phyloP scores from a whole-genome alignment of 768 basidiomycete species.

The Rossbeevera mucosa region DNA sequence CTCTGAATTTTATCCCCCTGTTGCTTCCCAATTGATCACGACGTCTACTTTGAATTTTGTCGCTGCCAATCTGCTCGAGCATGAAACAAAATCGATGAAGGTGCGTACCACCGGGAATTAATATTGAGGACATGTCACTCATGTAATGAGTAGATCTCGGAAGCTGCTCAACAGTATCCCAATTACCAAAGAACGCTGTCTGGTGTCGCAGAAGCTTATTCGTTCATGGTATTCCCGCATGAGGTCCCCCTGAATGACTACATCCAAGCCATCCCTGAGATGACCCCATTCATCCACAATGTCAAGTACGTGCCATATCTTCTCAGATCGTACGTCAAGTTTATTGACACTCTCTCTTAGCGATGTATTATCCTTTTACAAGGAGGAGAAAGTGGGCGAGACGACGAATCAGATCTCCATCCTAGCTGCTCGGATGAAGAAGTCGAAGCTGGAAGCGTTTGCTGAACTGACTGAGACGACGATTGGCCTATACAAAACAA shows the following conservation, averaged over 20 bases:
- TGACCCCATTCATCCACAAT: background rate
- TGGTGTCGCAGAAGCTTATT: constrained; percentile 5
- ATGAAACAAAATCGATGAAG: background rate
- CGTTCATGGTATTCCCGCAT: background rate
- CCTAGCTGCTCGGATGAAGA: background rate
- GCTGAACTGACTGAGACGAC: background rate
- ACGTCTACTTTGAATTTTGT: background rate
- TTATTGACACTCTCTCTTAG: background rate
- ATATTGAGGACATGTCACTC: background rate
- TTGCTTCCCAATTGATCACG: background rate
- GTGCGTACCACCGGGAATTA: background rate
- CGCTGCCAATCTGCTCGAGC: background rate
- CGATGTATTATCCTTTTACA: background rate
- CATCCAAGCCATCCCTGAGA: background rate
- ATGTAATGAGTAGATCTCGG: background rate
- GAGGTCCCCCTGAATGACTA: background rate
- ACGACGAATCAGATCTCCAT: background rate
- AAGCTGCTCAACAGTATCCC: background rate
- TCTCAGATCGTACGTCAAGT: background rate
- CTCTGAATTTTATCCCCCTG: background rate
- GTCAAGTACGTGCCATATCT: background rate
- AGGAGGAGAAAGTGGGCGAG: background rate
- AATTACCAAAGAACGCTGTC: background rate
- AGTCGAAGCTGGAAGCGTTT: background rate
- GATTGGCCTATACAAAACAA: constrained; percentile 13